Base-by-base conservation (phyloP, 2,329 filamentous ascomycete genomes). In the Fusarium ambrosium region DNA sequence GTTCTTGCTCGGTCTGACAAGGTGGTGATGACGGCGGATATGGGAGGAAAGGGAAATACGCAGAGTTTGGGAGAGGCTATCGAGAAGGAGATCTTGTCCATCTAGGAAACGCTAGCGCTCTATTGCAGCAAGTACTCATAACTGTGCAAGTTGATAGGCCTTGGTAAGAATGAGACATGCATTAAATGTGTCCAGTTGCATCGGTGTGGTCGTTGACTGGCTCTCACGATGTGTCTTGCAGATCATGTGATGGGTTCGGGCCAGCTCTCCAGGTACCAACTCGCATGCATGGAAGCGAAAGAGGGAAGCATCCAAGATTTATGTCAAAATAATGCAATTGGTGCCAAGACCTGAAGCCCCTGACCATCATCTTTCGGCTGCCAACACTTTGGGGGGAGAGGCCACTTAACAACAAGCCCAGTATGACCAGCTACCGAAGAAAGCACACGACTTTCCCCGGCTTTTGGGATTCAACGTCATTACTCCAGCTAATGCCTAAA, bases 1-100 rank as follows among this genome's bases (percentile, higher is more conserved):
- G 92, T 92, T 1, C 88, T 93, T 14, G 87, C 87, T 70, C 87
- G 78, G 63, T 66, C 84, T 60, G 69, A 84, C 53, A 51, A 68
- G 8, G 45, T 66, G 0, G 70, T 82, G 6, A 74, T 80, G 36
- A 84, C 82, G 1, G 80, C 78, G 2, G 81, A 82, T 45, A 72
- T 83, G 43, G 81, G 80, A 4, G 81, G 81, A 0, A 68, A 69
- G 4, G 81, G 79, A 3, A 80, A 41, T 7, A 82, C 80, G 0
- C 48, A 70, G 32, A 69, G 60, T 0, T 39, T 78, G 8, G 77
- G 77, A 2, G 72, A 79, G 4, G 77, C 77, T 6, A 69, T 78
- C 10, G 74, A 78, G 45, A 60, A 64, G 53, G 74, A 70, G 18
- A 75, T 77, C 18, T 5, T 66, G 3, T 59, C 65, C 4, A 18